phyloP scores from a whole-genome alignment of 2,329 filamentous ascomycete genomes.

The Drechmeria coniospora region DNA sequence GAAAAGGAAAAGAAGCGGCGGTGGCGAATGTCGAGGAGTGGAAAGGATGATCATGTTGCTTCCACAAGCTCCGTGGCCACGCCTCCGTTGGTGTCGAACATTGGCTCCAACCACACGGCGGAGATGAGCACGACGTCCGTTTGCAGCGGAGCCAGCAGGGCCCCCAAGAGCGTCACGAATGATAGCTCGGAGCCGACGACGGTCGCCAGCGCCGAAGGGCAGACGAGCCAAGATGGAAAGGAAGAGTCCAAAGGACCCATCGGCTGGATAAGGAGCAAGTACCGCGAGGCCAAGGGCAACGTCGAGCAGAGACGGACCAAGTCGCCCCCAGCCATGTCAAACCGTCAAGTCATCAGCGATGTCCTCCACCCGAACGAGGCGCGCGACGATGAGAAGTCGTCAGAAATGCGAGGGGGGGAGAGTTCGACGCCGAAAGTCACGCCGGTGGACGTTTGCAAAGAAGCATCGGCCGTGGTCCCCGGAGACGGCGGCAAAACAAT shows the following conservation, averaged over 20 bases:
- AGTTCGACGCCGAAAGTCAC: background rate
- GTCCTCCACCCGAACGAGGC: conserved; percentile 27
- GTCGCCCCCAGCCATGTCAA: conserved; percentile 31
- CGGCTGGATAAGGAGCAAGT: conserved; percentile 45
- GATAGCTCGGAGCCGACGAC: conserved; percentile 31
- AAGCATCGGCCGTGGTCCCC: too few relatives aligned
- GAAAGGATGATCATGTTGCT: conserved; percentile 39
- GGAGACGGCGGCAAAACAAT: too few relatives aligned
- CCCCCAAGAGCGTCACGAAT: conserved; percentile 33
- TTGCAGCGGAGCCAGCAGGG: conserved; percentile 40
- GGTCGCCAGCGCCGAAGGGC: conserved; percentile 22
- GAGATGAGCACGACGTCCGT: conserved; percentile 54
- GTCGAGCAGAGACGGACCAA: conserved; percentile 39
- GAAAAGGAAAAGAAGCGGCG: conserved; percentile 57
- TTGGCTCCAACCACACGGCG: conserved; percentile 49
- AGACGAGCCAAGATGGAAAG: conserved; percentile 18
- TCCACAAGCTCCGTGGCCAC: conserved; percentile 24
- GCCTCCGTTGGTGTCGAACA: conserved; percentile 26
- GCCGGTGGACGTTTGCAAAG: background rate
- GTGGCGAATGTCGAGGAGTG: conserved; percentile 53
- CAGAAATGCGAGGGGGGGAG: conserved; percentile 1
- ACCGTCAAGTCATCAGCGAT: conserved; percentile 13
- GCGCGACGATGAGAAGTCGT: conserved; percentile 8
- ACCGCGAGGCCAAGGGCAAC: conserved; percentile 42
- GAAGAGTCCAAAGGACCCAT: conserved; percentile 36